These are phyloP conservation scores for Olyra latifolia DNA, from an alignment of 176 grass and related monocot genomes.

Conservation along the genomic window DNA sequence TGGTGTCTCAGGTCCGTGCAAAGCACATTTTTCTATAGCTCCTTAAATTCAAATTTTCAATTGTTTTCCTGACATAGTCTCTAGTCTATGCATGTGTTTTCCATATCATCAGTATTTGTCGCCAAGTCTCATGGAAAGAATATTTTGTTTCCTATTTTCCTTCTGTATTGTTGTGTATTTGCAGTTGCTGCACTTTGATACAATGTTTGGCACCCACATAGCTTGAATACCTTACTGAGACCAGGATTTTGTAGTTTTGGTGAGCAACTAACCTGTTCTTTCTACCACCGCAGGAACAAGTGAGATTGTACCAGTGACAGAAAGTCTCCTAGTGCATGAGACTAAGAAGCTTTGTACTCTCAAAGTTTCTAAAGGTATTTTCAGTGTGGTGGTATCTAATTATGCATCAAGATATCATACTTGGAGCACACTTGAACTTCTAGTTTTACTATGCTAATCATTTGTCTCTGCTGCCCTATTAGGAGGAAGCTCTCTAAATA, in stretches of 20 bases:
- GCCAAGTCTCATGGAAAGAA: neutral
- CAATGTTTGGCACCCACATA: neutral
- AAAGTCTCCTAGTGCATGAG: slow-evolving; percentile 49
- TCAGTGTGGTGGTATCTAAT: slow-evolving; percentile 14
- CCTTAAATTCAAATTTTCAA: neutral
- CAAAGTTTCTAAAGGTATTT: slow-evolving; percentile 88
- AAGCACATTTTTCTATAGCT: neutral
- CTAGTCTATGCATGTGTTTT: neutral
- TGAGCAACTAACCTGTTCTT: slow-evolving; percentile 29
- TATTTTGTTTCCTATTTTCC: neutral
- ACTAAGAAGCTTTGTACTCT: slow-evolving; percentile 61
- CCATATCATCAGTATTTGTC: neutral
- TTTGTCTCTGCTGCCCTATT: slow-evolving; percentile 26
- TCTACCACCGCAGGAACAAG: slow-evolving; percentile 52
- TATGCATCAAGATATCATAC: slow-evolving; percentile 14
- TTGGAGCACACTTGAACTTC: slow-evolving; percentile 8
- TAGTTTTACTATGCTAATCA: slow-evolving; percentile 20
- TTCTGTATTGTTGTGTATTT: neutral
- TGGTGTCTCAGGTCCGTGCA: slow-evolving; percentile 49
- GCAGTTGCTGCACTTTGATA: neutral
- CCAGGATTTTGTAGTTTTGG: neutral
- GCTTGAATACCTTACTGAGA: slow-evolving; percentile 6
- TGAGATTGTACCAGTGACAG: slow-evolving; percentile 43
- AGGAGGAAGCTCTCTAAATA: slow-evolving; percentile 60
- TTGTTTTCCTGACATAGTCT: slow-evolving; percentile 1